Evolutionary conservation across 2,329 filamentous ascomycete species (phyloP), one percentile per base, ranked within the genome.

Genomic region (Colletotrichum camelliae): DNA sequence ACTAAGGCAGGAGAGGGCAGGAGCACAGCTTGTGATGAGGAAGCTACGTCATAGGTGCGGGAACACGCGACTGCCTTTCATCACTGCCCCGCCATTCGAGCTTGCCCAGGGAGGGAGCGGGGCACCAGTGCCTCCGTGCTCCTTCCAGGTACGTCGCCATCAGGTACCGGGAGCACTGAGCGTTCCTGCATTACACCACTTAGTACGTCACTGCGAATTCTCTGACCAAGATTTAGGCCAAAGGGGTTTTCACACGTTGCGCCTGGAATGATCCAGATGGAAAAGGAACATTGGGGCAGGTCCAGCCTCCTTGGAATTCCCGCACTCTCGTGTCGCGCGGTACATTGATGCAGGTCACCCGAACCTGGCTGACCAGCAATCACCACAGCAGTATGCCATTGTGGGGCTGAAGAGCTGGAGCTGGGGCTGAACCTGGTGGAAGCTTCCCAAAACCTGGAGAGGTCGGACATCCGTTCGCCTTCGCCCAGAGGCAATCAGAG

Each of bases 11-110:
- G 29, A 37, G 55, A 48, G 43, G 43, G 75, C 72, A 52, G 62
- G 66, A 64, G 70, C 74, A 39, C 68, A 67, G 74, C 75, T 77
- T 65, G 77, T 77, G 76, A 71, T 74, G 62, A 15, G 37, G 18
- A 62, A 77, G 72, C 71, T 78, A 78, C 77, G 77, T 78, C 77
- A 78, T 78, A 73, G 64, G 67, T 72, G 75, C 64, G 71, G 57
- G 52, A 77, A 77, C 77, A 72, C 77, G 65, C 76, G 71, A 77
- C 71, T 75, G 65, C 52, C 67, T 71, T 74, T 62, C 55, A 70
- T 65, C 74, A 77, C 76, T 77, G 76, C 74, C 76, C 74, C 76
- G 70, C 74, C 74, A 77, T 69, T 73, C 35, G 73, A 75, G 73
- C 64, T 75, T 58, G 73, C 64, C 70, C 69, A 65, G 73, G 69